These are phyloP conservation scores for Canavalia gladiata DNA, from an alignment of 306 rosid genomes.

Conservation along the genomic window DNA sequence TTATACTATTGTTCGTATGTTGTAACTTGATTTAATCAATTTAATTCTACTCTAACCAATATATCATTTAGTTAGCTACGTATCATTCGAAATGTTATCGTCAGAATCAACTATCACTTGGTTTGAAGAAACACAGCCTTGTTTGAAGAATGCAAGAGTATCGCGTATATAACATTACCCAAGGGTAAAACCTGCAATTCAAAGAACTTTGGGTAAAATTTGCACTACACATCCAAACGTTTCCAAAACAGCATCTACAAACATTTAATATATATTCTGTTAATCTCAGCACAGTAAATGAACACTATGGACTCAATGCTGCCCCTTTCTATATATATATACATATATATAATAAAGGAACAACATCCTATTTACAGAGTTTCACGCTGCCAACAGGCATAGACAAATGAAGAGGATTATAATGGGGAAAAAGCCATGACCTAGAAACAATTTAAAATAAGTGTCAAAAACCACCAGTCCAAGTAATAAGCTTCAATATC, in stretches of 20 bases:
- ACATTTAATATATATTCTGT: constrained; percentile 44
- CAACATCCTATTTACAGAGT: constrained; percentile 72
- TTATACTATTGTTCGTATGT: too few relatives aligned
- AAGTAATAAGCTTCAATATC: constrained; percentile 57
- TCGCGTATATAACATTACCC: background rate
- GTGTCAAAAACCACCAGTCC: constrained; percentile 54
- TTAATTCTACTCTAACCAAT: too few relatives aligned
- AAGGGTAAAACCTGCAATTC: constrained; percentile 1
- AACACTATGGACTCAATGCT: constrained; percentile 56
- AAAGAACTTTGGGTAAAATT: constrained; percentile 26
- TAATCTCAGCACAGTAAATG: constrained; percentile 43
- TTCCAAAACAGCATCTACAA: constrained; percentile 49
- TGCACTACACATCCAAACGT: constrained; percentile 42
- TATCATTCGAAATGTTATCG: background rate
- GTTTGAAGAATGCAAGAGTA: background rate
- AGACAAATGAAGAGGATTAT: constrained; percentile 58
- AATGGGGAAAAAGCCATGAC: constrained; percentile 50
- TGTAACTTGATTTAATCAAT: too few relatives aligned
- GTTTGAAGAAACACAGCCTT: background rate
- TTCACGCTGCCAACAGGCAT: constrained; percentile 65
- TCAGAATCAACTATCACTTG: background rate
- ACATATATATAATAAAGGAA: constrained; percentile 45
- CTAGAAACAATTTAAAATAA: constrained; percentile 40
- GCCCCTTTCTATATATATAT: constrained; percentile 46
- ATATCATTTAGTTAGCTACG: background rate